Evolutionary conservation across 2,329 filamentous ascomycete genomes (phyloP), one percentile per base, ranked within the genome.

Genomic region (Seiridium unicorne): DNA sequence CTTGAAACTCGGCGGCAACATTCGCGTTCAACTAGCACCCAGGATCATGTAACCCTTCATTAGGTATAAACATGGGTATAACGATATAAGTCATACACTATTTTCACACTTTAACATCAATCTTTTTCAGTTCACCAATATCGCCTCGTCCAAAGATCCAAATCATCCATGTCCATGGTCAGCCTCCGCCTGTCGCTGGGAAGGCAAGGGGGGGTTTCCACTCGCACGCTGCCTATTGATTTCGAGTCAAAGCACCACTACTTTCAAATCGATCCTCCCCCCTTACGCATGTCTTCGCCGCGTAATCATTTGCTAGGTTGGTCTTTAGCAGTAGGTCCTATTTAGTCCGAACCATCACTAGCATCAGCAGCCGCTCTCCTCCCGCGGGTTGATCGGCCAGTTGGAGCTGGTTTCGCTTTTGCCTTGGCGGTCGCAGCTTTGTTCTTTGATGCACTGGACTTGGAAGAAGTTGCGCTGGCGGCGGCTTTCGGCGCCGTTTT

Each of bases 381-480:
- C 3, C 31, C 31, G n/a, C 51, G 36, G 26, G 51, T 55, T 6
- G 51, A 42, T 13, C 51, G 36, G 26, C 35, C 44, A 35, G 51
- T 42, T 5, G 51, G 31, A n/a, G 51, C 51, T 26, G 51, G 51
- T 6, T 35, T n/a, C 10, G 51, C 18, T n/a, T 38, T 31, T 32
- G 55, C 35, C 13, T 54, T 59, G 10, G 57, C 18, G n/a, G 57
- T 32, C 10, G 54, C 48, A 31, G 57, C 57, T 40, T 59, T 51
- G 11, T 48, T 40, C 48, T 51, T 59, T 11, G 49, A 31, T 18
- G 31, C 49, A 38, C 49, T 53, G 11, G 35, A 53, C 35, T 36
- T 53, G 18, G 32, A 13, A 5, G 49, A 11, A 35, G 49, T 34
- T 35, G 42, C 26, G 34, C 46, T 58, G 13, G 57, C 38, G 32